Conservation (phyloP, 2,329 filamentous ascomycete genomes). For the Phaeomoniella chlamydospora region DNA sequence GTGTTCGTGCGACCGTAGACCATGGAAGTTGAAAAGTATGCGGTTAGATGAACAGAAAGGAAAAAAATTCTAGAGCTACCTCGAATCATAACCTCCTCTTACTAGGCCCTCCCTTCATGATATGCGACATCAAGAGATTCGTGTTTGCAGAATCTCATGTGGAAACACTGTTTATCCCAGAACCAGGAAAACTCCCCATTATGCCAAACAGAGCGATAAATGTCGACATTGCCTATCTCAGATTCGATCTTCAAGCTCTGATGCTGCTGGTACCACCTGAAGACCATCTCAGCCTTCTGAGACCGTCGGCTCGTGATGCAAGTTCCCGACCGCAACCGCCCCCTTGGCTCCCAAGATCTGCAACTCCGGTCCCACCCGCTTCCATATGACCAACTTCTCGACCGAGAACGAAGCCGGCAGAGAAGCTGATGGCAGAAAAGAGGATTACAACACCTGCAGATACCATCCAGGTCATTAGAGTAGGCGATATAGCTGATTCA, state of each 20-base stretch:
- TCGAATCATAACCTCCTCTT: too few species aligned
- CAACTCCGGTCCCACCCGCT: constrained; percentile 13
- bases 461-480: constrained; percentile 51
- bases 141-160: too few species aligned
- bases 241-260: constrained; percentile 20
- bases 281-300: constrained; percentile 28
- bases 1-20: too few species aligned
- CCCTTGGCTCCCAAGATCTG: constrained; percentile 16
- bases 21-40: too few species aligned
- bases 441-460: constrained; percentile 51
- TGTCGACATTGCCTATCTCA: too few species aligned
- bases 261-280: constrained; percentile 19
- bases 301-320: constrained; percentile 22
- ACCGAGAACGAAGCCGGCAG: constrained; percentile 48
- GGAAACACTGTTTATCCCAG: too few species aligned
- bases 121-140: too few species aligned
- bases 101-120: too few species aligned
- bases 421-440: constrained; percentile 50
- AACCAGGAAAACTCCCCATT: too few species aligned
- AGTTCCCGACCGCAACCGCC: constrained; percentile 26
- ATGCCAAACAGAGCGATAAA: too few species aligned
- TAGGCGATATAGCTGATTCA: constrained; percentile 34
- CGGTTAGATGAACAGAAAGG: too few species aligned
- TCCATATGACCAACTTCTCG: constrained; percentile 43
- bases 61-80: too few species aligned